A percentile compares a stretch with the other conserved stretches of the same genome.
Conservation (phyloP, 1,284 basidiomycete genomes). For the Apiotrichum mycotoxinovorans region DNA sequence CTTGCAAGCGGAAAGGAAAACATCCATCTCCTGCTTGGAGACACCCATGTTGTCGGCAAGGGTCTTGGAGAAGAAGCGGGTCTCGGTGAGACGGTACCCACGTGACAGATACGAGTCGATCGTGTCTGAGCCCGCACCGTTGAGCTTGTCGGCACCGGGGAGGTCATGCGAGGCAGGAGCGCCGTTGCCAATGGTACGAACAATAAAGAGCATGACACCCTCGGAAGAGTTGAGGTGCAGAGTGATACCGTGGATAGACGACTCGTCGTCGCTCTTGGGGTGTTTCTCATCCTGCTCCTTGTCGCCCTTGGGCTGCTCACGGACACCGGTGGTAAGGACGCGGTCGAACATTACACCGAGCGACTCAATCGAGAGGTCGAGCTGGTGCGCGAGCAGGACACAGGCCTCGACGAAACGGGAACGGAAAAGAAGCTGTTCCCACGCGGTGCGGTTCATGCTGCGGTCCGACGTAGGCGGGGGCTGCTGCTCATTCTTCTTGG, state of each 20-base stretch:
- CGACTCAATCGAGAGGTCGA: constrained; percentile 52
- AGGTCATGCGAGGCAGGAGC: constrained; percentile 31
- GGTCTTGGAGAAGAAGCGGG: constrained; percentile 52
- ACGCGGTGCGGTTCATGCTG: constrained; percentile 24
- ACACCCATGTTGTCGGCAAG: constrained; percentile 53
- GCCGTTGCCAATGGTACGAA: constrained; percentile 50
- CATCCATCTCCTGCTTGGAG: constrained; percentile 52
- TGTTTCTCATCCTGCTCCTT: constrained; percentile 26
- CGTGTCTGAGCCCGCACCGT: constrained; percentile 34
- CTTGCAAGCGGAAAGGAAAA: constrained; percentile 53
- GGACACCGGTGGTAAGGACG: constrained; percentile 53
- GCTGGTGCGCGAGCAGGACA: constrained; percentile 50
- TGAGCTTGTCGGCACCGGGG: constrained; percentile 26
- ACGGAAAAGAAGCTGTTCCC: constrained; percentile 49
- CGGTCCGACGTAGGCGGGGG: constrained; percentile 26
- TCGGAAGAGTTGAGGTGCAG: constrained; percentile 43
- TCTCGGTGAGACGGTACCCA: constrained; percentile 55
- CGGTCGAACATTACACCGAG: constrained; percentile 64
- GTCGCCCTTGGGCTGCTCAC: constrained; percentile 18
- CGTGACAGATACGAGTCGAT: constrained; percentile 52
- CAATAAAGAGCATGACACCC: constrained; percentile 55
- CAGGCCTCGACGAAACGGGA: constrained; percentile 53
- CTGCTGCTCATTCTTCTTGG: constrained; percentile 29
- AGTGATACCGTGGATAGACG: constrained; percentile 48
- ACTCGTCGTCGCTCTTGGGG: constrained; percentile 36